These are phyloP conservation scores for Chlamydomonas reinhardtii DNA, from an alignment of 163 green algal genomes.

Conservation along the genomic window DNA sequence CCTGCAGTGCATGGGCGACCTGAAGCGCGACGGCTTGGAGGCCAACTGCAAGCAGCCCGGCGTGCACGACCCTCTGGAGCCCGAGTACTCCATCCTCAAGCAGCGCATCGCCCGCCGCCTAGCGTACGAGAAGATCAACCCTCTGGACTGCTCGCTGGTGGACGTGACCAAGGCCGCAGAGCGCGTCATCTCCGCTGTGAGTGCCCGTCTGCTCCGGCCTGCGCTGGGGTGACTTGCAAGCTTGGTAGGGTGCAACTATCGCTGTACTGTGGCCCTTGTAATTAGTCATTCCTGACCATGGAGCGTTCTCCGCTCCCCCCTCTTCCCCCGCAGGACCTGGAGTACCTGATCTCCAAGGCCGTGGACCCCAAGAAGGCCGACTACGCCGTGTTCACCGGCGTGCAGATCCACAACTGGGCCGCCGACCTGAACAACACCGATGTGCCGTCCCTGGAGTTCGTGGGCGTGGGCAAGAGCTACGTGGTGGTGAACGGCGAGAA, in stretches of 20 bases:
- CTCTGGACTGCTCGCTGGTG: slow-evolving; percentile 71
- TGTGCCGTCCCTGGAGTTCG: slow-evolving; percentile 80
- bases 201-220: background rate
- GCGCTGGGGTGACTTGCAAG: no score
- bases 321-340: slow-evolving; percentile 67
- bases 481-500: slow-evolving; percentile 75
- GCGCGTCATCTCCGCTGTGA: slow-evolving; percentile 80
- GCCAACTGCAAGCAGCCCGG: slow-evolving; percentile 61
- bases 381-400: slow-evolving; percentile 91
- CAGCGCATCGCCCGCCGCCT: slow-evolving; percentile 83
- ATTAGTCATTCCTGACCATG: no score
- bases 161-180: slow-evolving; percentile 84
- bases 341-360: slow-evolving; percentile 82
- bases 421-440: slow-evolving; percentile 62
- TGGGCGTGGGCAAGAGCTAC: slow-evolving; percentile 73
- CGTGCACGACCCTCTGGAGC: slow-evolving; percentile 81
- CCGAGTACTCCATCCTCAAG: slow-evolving; percentile 90
- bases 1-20: slow-evolving; percentile 57
- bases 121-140: slow-evolving; percentile 67
- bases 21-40: slow-evolving; percentile 73
- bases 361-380: slow-evolving; percentile 85
- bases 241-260: no score
- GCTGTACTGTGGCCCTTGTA: no score
- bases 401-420: slow-evolving; percentile 86
- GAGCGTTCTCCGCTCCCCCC: no score